Evolutionary conservation across 306 rosid genomes (phyloP), one percentile per base, ranked within the genome.

Genomic region (Quercus rubra): DNA sequence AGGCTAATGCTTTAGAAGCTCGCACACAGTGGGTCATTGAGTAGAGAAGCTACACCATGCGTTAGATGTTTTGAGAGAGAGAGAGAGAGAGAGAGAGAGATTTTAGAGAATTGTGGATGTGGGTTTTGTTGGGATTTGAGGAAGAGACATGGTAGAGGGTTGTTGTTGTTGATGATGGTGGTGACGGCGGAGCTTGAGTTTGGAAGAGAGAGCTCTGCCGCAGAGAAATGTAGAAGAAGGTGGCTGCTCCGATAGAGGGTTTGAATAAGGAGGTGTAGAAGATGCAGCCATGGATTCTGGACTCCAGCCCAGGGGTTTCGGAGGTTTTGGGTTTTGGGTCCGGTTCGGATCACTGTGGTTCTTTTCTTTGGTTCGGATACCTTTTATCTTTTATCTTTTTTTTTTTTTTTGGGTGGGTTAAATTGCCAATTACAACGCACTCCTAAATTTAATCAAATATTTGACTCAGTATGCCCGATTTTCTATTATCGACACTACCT

Each of bases 21-120:
- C 90, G 83, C 52, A 82, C 21, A 84, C 89, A 86, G 89, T 87
- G 91, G 94, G 80, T 81, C 98, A 94, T 94, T 85, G 93, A 88
- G 84, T 30, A 81, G 81, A 76, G 78, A 73, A 73, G 52, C 78
- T 67, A 74, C 73, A 71, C 85, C 85, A 79, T 77, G 62, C 77
- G 87, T 33, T n/a, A 3, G 4, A 49, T 49, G 4, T 49, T 10
- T 49, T 10, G 3, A 43, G 13, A 30, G 23, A 64, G 71, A 58
- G 63, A 63, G 21, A 64, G 43, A 64, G 71, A 31, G 25, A 67
- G 51, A 18, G 71, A 31, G 25, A 67, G 51, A 18, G 25, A 14
- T 5, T 31, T 31, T 41, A 67, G 8, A 33, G 71, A 67, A 0
- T 4, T 18, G 3, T 0, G 23, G 46, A 15, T 31, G 46, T 19